phyloP scores from a whole-genome alignment of 768 basidiomycete species.

The Leccinum fibrillosum region DNA sequence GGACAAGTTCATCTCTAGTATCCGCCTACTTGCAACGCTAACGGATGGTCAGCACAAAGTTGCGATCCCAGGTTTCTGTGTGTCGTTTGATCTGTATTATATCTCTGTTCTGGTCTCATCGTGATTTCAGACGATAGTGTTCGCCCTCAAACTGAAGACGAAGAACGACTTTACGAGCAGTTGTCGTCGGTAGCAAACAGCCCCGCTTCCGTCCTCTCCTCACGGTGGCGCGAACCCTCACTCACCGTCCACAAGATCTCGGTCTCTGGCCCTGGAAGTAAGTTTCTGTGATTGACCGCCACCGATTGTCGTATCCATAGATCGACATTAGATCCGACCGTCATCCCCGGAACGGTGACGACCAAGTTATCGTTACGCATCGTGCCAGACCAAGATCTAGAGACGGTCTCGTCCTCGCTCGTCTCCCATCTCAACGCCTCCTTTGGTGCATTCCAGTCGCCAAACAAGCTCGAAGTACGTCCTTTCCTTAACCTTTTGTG shows the following conservation, averaged over 20 bases:
- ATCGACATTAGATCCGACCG: constrained; percentile 61
- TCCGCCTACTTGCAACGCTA: constrained; percentile 73
- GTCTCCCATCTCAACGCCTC: constrained; percentile 52
- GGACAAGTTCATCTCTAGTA: constrained; percentile 40
- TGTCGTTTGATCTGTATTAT: constrained; percentile 29
- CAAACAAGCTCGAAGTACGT: constrained; percentile 68
- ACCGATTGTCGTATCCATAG: not conserved
- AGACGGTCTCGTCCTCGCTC: constrained; percentile 61
- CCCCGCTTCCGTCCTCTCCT: constrained; percentile 63
- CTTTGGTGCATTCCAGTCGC: constrained; percentile 60
- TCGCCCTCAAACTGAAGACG: constrained; percentile 61
- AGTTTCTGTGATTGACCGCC: constrained; percentile 15
- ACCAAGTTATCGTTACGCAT: constrained; percentile 88
- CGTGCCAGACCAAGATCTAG: constrained; percentile 88
- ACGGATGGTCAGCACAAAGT: constrained; percentile 57
- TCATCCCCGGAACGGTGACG: constrained; percentile 84
- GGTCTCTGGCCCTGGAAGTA: constrained; percentile 79
- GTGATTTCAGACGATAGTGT: constrained; percentile 66
- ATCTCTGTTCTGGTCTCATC: not conserved
- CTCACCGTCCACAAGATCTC: constrained; percentile 85
- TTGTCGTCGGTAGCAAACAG: constrained; percentile 67
- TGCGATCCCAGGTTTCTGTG: constrained; percentile 80
- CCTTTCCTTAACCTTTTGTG: not conserved
- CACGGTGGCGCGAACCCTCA: constrained; percentile 88
- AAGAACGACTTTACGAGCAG: constrained; percentile 63